Base-by-base conservation (phyloP, 2,329 filamentous ascomycete genomes). In the Raffaelea albimanens region DNA sequence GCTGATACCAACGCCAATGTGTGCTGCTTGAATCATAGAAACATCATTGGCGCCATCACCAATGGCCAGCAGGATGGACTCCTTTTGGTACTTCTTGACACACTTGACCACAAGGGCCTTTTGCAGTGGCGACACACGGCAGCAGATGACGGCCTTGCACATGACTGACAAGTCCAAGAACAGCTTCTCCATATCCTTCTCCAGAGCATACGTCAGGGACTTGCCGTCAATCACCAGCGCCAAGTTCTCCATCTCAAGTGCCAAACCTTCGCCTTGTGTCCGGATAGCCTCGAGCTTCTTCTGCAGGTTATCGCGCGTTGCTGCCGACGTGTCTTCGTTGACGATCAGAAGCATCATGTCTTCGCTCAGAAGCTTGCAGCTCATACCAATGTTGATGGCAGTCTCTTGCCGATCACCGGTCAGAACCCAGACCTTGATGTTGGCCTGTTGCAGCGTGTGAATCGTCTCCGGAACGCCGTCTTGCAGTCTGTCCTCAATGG, bases 311-410 rank as follows among this genome's bases (percentile, higher is more conserved):
- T 93, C 85, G 44, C 87, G 76, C 4, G 93, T 97, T 4, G 81
- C 86, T 33, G 75, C 72, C 14, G 88, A 76, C 43, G 71, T 76
- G 57, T 97, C 90, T 62, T 98, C 93, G 60, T 98, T 98, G 60
- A 98, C 78, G 57, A 98, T 96, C 47, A 98, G 71, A 11, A 98
- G 76, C 60, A 93, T 95, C 93, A 98, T 98, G 58, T 98, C 94
- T 66, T 98, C 93, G 56, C 89, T 95, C 51, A 98, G 87, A 44
- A 98, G 77, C 68, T 97, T 97, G 69, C 93, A 98, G 63, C 89
- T 96, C 93, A 98, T 98, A 54, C 94, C 93, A 56, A 98, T 98
- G 64, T 98, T 98, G 76, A 98, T 98, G 48, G 93, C 93, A 23
- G 93, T 98, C 67, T 98, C 93, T 67, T 98, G 94, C 58, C 93